Evolutionary conservation across 768 basidiomycete genomes (phyloP), one percentile per base, ranked within the genome.

Genomic region (Leccinum subtestaceum): DNA sequence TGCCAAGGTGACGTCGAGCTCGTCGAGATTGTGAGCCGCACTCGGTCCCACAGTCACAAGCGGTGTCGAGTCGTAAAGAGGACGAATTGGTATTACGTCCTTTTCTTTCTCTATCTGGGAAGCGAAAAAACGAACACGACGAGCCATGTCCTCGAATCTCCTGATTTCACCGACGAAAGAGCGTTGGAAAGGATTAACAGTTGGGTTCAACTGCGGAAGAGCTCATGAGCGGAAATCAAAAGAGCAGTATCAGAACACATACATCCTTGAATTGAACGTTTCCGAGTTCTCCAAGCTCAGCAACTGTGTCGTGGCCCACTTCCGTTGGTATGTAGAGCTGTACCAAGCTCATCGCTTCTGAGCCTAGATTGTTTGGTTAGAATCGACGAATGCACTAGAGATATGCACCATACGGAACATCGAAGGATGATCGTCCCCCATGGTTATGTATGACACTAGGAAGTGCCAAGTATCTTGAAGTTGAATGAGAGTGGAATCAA

Each of bases 251-350:
- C 13, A 63, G 17, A 9, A 27, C n/a, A 74, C 90, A 65, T 66
- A 95, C 94, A 76, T 99, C 97, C 78, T 95, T 96, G 77, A 98
- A 97, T 72, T 98, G 94, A 27, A 98, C 90, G 74, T 96, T 83
- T 49, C 95, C 94, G 47, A 98, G 85, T 74, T 97, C 94, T 65
- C 93, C 97, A 17, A 99, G 85, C 72, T 96, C 94, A 54, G 90
- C 87, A 60, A 98, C 93, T 50, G 96, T 93, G 71, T 98, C 94
- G 74, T 99, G 97, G 29, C 95, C 93, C 61, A 96, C 93, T 81
- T 99, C 97, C 40, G 91, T 89, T 47, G 96, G 97, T 65, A 98
- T 90, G 72, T 94, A 95, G 68, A 99, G 87, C 81, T 98, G 94
- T 63, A 96, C 91, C 77, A 95, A 80, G 81, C 94, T 96, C 95